Base-by-base conservation (phyloP, 805 yeast genomes). In the Tetrapisispora taiwanensis region DNA sequence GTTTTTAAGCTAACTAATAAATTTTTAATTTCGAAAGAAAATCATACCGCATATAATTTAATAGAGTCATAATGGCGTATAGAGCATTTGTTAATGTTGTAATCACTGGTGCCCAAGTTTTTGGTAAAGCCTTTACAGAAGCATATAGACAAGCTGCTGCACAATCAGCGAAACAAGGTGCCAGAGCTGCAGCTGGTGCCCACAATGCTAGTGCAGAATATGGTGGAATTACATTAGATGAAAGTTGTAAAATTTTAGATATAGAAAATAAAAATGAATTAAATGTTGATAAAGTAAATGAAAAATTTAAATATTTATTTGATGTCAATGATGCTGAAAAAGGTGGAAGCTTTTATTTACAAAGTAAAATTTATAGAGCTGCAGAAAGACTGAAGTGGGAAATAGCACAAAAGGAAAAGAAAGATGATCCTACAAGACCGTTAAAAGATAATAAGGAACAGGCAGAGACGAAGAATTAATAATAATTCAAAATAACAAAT, bases 111-210 rank as follows among this genome's bases (percentile, higher is more conserved):
- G 94, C 97, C 4, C 81, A 86, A 54, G 97, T 90, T 27, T 88
- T 92, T 60, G 97, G 97, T 46, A 78, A 85, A 54, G 98, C 98
- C 0, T 92, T 92, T 63, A 74, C 87, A n/a, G 95, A 88, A 63
- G 97, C 98, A 0, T 92, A 90, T 72, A 84, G 81, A 58, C 97
- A 92, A 68, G 95, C 95, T 1, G 96, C 97, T 15, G 85, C 90
- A 42, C 89, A 89, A 44, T 79, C 95, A n/a, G 87, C 90, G 2
- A 75, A 85, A 26, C 78, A 78, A 52, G 71, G 83, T 18, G 74
- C 79, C 7, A 67, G 71, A 35, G 61, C 62, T 19, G 73, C 75
- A 3, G 42, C 48, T 14, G 46, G 52, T 26, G 65, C 67, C 38
- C 65, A 70, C 59, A 63, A 74, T n/a, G 58, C 63, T 24, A 64